phyloP scores from a whole-genome alignment of 768 basidiomycete species.

The Epithele typhae region DNA sequence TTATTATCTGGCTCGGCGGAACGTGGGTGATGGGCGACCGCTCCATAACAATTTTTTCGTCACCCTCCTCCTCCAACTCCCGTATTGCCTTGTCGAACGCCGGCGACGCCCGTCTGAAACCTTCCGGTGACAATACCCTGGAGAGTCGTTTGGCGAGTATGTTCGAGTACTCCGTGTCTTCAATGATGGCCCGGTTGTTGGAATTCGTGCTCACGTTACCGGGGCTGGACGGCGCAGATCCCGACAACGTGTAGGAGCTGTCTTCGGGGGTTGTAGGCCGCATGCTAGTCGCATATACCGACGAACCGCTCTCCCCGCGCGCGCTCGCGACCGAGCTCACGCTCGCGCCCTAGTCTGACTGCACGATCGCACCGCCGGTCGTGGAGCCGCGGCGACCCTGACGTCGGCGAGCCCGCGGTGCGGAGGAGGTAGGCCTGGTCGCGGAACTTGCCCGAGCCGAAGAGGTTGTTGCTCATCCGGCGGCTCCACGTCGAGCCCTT shows the following conservation, averaged over 20 bases:
- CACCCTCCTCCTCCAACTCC: conserved; percentile 65
- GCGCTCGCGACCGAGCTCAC: conserved; percentile 34
- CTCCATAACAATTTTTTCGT: conserved; percentile 67
- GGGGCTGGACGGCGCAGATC: conserved; percentile 40
- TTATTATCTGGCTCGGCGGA: conserved; percentile 12
- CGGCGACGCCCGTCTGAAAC: conserved; percentile 60
- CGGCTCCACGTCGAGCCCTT: conserved; percentile 46
- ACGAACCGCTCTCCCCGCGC: conserved; percentile 43
- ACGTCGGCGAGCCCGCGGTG: conserved; percentile 19
- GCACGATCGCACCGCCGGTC: conserved; percentile 30
- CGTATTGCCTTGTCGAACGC: conserved; percentile 74
- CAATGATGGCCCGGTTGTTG: conserved; percentile 24
- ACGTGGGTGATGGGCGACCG: conserved; percentile 39
- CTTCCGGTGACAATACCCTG: conserved; percentile 47
- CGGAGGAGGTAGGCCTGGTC: conserved; percentile 69
- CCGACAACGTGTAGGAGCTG: conserved; percentile 32
- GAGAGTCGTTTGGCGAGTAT: conserved; percentile 36
- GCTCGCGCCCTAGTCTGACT: conserved; percentile 39
- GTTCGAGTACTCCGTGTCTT: conserved; percentile 18
- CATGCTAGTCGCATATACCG: conserved; percentile 39
- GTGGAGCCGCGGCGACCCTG: conserved; percentile 37
- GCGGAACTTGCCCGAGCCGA: conserved; percentile 74
- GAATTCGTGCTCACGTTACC: conserved; percentile 30
- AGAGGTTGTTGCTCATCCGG: conserved; percentile 84
- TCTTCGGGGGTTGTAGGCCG: conserved; percentile 56